Evolutionary conservation across 805 yeast species (phyloP), one percentile per base, ranked within the genome.

Genomic region (Lachancea kluyveri): DNA sequence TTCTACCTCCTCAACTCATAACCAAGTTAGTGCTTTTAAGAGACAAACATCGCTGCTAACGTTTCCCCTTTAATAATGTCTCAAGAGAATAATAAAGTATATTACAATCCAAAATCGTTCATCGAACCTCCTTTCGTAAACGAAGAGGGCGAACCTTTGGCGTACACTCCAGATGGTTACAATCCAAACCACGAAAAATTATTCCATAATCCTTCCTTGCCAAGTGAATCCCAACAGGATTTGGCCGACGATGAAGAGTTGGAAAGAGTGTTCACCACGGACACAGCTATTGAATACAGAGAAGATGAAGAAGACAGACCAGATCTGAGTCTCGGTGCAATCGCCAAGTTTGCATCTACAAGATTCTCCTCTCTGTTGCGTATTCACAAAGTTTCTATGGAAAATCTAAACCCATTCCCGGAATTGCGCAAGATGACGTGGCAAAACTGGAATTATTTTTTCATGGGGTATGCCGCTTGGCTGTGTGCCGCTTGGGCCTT

Each of bases 401-500:
- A 36, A 10, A 39, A 43, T 7, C 38, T 68, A 27, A 70, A 70
- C 46, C 77, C 77, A 2, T 45, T 70, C 18, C 63, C 64, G 8
- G 64, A 63, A 1, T 48, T 70, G 17, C 50, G 46, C 9, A 54
- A 58, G 30, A 50, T 70, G 40, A 52, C 55, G 6, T 39, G 50
- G 6, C 53, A 49, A 16, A 64, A 70, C 36, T 79, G 86, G 83
- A 64, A 67, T 37, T 71, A 70, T 37, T 77, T 79, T 46, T 45
- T 65, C 15, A 63, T 76, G 47, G 85, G 82, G 2, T 72, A 74
- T 43, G 51, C 60, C 20, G 81, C 77, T 20, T 80, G 88, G 87
- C 66, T 80, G 3, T 66, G 78, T 68, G 88, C 79, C 45, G 78
- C 85, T 3, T 70, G 79, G 53, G 87, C 79, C 46, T 80, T 76